These are phyloP conservation scores for Penstemon barbatus DNA, from an alignment of 257 asterid genomes.

Conservation along the genomic window DNA sequence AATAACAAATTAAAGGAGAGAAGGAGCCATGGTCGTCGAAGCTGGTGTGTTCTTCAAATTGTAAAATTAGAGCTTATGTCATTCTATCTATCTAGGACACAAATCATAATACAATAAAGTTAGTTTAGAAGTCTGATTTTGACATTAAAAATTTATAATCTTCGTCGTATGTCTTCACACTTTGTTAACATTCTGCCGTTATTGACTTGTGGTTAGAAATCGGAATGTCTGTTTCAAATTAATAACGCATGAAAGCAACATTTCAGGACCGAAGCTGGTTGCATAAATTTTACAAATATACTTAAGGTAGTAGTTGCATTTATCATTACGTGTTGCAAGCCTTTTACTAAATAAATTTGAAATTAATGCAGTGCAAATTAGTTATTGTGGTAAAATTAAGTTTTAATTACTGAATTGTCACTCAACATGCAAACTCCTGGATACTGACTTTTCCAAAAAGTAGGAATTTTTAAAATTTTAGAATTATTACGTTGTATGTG, in stretches of 20 bases:
- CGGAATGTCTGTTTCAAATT: conserved; percentile 3
- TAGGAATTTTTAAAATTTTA: too few species aligned
- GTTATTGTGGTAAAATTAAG: background rate
- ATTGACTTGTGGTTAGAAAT: background rate
- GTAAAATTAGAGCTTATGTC: background rate
- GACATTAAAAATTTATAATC: background rate
- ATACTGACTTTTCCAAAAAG: background rate
- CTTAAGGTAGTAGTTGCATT: background rate
- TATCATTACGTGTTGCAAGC: background rate
- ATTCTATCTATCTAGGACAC: too few species aligned
- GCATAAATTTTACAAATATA: background rate
- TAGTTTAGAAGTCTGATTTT: conserved; percentile 3
- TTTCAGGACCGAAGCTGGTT: background rate
- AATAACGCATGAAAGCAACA: background rate
- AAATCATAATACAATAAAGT: too few species aligned
- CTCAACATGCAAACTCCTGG: background rate
- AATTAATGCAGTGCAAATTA: background rate
- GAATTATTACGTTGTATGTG: too few species aligned
- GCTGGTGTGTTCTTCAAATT: conserved; percentile 2
- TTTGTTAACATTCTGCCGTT: background rate
- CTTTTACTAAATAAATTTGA: background rate
- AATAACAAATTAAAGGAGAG: background rate
- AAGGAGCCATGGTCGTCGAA: background rate
- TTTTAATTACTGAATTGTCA: background rate
- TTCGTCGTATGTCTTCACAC: background rate